These are phyloP conservation scores for Aulographum hederae DNA, from an alignment of 2,329 filamentous ascomycete species.

Conservation along the genomic window DNA sequence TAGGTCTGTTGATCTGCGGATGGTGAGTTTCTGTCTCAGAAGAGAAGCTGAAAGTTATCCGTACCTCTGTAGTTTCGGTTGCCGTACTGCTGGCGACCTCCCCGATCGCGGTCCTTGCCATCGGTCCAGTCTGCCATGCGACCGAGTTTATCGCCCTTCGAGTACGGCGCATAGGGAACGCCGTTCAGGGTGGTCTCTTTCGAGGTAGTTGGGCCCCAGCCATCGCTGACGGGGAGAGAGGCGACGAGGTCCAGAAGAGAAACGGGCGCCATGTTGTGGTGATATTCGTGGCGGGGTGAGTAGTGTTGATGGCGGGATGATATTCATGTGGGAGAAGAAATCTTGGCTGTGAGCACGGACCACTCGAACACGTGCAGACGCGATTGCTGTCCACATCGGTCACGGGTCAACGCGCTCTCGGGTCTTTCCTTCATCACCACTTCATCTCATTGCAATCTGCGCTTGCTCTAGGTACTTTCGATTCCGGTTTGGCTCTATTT, in stretches of 20 bases:
- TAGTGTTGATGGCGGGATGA: no score
- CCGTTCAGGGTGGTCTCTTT: constrained; percentile 80
- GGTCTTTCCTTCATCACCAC: no score
- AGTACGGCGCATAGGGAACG: constrained; percentile 94
- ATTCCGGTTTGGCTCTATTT: no score
- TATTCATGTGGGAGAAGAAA: background rate
- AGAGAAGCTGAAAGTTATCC: constrained; percentile 1
- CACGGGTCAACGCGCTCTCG: no score
- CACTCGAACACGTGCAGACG: no score
- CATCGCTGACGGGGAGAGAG: constrained; percentile 24
- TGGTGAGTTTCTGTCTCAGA: constrained; percentile 2
- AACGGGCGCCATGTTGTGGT: constrained; percentile 22
- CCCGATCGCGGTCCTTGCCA: constrained; percentile 62
- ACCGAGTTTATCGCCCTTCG: constrained; percentile 94
- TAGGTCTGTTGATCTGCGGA: constrained; percentile 82
- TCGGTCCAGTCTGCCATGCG: constrained; percentile 99
- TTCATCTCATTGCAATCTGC: no score
- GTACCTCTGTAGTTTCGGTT: constrained; percentile 87
- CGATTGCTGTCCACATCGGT: no score
- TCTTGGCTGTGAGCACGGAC: background rate
- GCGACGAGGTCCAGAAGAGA: constrained; percentile 29
- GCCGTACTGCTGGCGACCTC: constrained; percentile 64
- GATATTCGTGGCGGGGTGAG: no score
- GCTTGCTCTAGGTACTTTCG: no score
- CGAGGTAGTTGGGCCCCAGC: constrained; percentile 72